Percentiles rank a stretch among this genome's conserved stretches.
These are phyloP conservation scores for Tilletia caries DNA, from an alignment of 1,284 basidiomycete genomes.

Conservation along the genomic window DNA sequence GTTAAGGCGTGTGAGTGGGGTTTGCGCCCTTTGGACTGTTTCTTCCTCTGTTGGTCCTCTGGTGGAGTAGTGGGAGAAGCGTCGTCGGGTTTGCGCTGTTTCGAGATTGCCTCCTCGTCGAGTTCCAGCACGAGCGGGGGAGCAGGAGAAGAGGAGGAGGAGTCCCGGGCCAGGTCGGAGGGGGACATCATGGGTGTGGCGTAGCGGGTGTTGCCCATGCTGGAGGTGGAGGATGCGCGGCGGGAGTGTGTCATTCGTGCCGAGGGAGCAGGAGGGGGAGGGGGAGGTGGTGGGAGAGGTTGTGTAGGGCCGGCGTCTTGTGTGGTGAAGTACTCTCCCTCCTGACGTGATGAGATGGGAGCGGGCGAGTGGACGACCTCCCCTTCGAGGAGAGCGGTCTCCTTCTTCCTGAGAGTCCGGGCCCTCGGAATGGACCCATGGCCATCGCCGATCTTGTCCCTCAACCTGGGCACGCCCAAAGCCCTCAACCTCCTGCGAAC, in stretches of 20 bases:
- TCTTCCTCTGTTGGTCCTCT: constrained; percentile 22
- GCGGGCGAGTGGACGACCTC: background rate
- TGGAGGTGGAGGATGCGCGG: background rate
- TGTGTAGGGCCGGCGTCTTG: background rate
- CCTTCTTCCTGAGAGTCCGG: constrained; percentile 22
- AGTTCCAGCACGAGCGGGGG: background rate
- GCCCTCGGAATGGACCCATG: background rate
- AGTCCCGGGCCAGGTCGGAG: background rate
- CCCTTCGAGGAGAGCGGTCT: background rate
- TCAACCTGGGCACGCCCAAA: constrained; percentile 38
- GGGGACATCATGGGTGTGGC: constrained; percentile 6
- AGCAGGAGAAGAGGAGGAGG: background rate
- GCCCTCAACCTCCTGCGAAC: constrained; percentile 75
- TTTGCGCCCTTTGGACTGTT: constrained; percentile 19
- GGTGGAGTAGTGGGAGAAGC: too few relatives aligned
- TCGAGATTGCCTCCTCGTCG: constrained; percentile 20
- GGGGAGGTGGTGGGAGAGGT: background rate
- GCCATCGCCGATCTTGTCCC: background rate
- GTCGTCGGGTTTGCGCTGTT: constrained; percentile 11
- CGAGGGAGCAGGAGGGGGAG: too few relatives aligned
- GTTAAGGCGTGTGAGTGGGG: constrained; percentile 15
- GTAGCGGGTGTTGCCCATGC: background rate
- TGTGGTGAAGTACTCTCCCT: too few relatives aligned
- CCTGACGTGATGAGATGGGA: too few relatives aligned
- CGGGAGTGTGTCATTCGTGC: background rate